Evolutionary conservation across 257 asterid genomes (phyloP).

Genomic region (Scutellaria minor): DNA sequence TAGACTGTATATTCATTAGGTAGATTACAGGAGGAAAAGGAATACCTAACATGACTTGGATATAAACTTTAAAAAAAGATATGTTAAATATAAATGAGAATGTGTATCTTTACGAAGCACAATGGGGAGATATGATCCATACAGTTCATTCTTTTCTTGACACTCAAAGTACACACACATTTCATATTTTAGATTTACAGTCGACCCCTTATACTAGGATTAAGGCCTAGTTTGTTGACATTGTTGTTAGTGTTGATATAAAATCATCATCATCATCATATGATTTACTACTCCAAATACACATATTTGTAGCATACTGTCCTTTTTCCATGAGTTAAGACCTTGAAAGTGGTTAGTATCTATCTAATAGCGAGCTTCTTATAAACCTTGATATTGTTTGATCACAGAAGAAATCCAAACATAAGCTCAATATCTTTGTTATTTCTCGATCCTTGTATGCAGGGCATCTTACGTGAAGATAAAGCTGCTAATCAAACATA

Average conservation of each 20-base stretch:
- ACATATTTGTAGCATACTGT: neutral
- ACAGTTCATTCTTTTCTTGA: too few species aligned
- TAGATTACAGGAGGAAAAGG: too few species aligned
- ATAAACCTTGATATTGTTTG: neutral
- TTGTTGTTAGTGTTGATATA: neutral
- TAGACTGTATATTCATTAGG: too few species aligned
- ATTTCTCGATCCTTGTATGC: conserved; percentile 32
- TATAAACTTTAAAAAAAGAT: too few species aligned
- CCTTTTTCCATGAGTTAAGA: neutral
- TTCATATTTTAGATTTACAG: too few species aligned
- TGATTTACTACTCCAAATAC: conserved; percentile 3
- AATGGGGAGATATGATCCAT: too few species aligned
- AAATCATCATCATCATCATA: neutral
- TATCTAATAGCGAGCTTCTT: neutral
- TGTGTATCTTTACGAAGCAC: too few species aligned
- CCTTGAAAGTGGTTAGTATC: neutral
- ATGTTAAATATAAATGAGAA: too few species aligned
- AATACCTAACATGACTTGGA: too few species aligned
- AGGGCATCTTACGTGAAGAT: conserved; percentile 69
- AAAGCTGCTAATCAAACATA: conserved; percentile 68
- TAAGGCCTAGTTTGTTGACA: neutral
- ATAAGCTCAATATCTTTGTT: neutral
- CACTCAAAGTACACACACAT: too few species aligned
- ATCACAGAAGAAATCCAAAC: neutral
- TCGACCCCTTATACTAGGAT: too few species aligned